Percentiles rank a stretch among this genome's conserved stretches.
Conservation (phyloP, 768 basidiomycete species). For the Collybia nuda region DNA sequence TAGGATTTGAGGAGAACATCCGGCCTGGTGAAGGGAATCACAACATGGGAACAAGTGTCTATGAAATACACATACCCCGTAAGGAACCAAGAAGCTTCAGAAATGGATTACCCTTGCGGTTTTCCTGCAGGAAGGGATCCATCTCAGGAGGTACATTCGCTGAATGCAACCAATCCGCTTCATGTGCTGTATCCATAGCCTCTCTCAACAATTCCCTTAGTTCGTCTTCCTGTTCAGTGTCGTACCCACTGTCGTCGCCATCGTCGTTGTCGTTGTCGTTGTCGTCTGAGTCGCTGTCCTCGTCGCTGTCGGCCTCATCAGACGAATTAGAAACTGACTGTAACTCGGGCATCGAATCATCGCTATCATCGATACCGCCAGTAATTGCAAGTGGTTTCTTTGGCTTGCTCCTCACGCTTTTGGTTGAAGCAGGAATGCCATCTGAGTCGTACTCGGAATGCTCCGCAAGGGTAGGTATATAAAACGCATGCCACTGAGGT, state of each 20-base stretch:
- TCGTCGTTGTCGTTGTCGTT: constrained; percentile 32
- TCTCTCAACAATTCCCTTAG: constrained; percentile 60
- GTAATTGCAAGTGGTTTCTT: constrained; percentile 50
- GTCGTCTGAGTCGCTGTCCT: constrained; percentile 37
- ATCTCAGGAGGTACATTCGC: constrained; percentile 34
- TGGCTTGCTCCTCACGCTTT: constrained; percentile 11
- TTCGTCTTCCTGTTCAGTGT: constrained; percentile 70
- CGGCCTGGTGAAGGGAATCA: constrained; percentile 44
- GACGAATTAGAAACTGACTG: constrained; percentile 66
- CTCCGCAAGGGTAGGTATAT: constrained; percentile 25
- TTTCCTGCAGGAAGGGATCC: constrained; percentile 47
- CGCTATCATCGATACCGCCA: constrained; percentile 42
- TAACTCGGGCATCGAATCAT: constrained; percentile 65
- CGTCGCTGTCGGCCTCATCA: constrained; percentile 34
- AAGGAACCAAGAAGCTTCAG: constrained; percentile 73
- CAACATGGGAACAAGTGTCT: too few relatives aligned
- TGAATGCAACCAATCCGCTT: constrained; percentile 59
- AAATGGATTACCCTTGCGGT: constrained; percentile 73
- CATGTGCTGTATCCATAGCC: constrained; percentile 70
- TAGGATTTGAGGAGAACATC: constrained; percentile 51
- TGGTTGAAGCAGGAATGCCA: constrained; percentile 14
- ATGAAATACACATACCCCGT: constrained; percentile 46
- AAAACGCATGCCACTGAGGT: constrained; percentile 60
- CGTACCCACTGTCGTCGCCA: constrained; percentile 46
- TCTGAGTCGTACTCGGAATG: constrained; percentile 28